Evolutionary conservation across 139 green algal genomes (phyloP).

Genomic region (Nannochloris sp.): DNA sequence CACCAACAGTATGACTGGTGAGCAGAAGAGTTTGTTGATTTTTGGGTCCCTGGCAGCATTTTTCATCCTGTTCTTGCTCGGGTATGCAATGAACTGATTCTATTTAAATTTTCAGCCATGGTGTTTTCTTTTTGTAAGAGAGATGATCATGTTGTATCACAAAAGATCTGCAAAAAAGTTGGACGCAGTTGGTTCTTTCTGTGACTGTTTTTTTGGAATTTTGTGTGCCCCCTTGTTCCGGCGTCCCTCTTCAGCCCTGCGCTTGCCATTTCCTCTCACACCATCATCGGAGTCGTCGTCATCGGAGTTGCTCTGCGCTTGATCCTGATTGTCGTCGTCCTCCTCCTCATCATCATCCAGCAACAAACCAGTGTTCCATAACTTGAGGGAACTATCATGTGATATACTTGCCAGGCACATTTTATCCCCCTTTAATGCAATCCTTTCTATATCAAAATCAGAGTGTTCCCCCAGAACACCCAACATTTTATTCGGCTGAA

Average conservation of each 20-base stretch:
- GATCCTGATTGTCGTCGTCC: slow-evolving; percentile 24
- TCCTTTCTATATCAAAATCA: slow-evolving; percentile 52
- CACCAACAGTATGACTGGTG: slow-evolving; percentile 78
- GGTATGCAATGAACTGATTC: slow-evolving; percentile 70
- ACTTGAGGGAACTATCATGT: slow-evolving; percentile 67
- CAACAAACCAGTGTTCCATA: slow-evolving; percentile 64
- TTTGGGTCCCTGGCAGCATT: slow-evolving; percentile 74
- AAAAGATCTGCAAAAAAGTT: slow-evolving; percentile 30
- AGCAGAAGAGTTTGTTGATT: slow-evolving; percentile 86
- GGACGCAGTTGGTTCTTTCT: neutral
- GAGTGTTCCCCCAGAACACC: slow-evolving; percentile 76
- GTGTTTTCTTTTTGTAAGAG: neutral
- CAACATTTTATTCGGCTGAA: slow-evolving; percentile 80
- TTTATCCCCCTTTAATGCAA: slow-evolving; percentile 39
- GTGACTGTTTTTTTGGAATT: slow-evolving; percentile 17
- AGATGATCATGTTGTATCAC: slow-evolving; percentile 3
- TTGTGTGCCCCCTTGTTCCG: slow-evolving; percentile 13
- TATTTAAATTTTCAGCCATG: neutral
- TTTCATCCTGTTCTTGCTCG: slow-evolving; percentile 80
- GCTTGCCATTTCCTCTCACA: slow-evolving; percentile 9
- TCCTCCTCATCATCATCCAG: slow-evolving; percentile 45
- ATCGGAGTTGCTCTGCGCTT: neutral
- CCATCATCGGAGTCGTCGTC: neutral
- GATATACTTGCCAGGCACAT: slow-evolving; percentile 55
- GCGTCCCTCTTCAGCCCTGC: neutral